Evolutionary conservation across 805 yeast genomes (phyloP).

Genomic region (Pichia pseudocactophila): DNA sequence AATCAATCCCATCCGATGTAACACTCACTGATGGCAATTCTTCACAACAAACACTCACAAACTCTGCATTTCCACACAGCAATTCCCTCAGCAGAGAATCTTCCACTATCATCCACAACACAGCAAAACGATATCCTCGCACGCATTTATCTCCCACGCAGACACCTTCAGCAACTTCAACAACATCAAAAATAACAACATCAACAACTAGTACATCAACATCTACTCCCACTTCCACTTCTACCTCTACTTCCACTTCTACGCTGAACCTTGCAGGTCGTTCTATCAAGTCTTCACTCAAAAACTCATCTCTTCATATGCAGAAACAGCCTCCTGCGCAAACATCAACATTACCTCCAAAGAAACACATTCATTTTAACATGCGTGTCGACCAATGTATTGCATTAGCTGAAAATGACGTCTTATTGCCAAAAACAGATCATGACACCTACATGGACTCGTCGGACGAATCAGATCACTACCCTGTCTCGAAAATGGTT

Average conservation of each 20-base stretch:
- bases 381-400: constrained; percentile 93
- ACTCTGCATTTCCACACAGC: too few relatives aligned
- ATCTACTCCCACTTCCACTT: neutral
- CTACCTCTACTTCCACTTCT: constrained; percentile 8
- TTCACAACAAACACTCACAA: constrained; percentile 5
- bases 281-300: constrained; percentile 11
- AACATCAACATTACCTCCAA: constrained; percentile 2
- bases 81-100: too few relatives aligned
- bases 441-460: constrained; percentile 8
- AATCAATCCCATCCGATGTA: constrained; percentile 1
- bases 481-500: constrained; percentile 9
- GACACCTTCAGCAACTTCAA: too few relatives aligned
- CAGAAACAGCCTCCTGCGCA: constrained; percentile 1
- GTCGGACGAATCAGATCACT: constrained; percentile 22
- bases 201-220: too few relatives aligned
- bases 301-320: constrained; percentile 9
- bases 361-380: constrained; percentile 82
- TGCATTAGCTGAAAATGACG: constrained; percentile 40
- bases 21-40: constrained; percentile 3
- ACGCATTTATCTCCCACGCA: too few relatives aligned
- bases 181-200: too few relatives aligned
- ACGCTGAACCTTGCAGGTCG: neutral
- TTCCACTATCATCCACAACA: too few relatives aligned
- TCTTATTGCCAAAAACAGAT: neutral
- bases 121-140: too few relatives aligned